A percentile compares a stretch with the other conserved stretches of the same genome.
These are phyloP conservation scores for Babesia bovis DNA, from an alignment of 169 alveolate species.

Conservation along the genomic window DNA sequence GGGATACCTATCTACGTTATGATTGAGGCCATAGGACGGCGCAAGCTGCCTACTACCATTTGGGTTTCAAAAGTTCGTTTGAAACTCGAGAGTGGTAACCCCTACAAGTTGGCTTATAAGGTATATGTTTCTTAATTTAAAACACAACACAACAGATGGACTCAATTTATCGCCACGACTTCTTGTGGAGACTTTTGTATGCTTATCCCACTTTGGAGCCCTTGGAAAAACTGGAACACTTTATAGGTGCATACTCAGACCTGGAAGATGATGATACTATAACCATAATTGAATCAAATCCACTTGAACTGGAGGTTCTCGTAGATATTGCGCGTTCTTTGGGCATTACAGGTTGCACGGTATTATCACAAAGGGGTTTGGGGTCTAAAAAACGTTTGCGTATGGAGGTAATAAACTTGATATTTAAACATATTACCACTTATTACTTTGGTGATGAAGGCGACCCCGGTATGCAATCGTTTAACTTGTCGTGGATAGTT, in stretches of 20 bases:
- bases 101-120: conserved; percentile 20
- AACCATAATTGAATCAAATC: neutral
- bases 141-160: conserved; percentile 8
- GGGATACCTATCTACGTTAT: conserved; percentile 32
- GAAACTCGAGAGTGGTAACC: conserved; percentile 22
- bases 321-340: neutral
- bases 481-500: conserved; percentile 22
- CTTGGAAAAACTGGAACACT: neutral
- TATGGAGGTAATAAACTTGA: conserved; percentile 11
- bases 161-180: conserved; percentile 33
- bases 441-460: conserved; percentile 16
- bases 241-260: neutral
- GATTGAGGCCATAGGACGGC: neutral
- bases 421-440: neutral
- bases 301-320: conserved; percentile 1
- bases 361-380: neutral
- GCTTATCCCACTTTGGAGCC: conserved; percentile 30
- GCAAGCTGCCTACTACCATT: conserved; percentile 6
- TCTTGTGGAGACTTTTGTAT: conserved; percentile 31
- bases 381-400: neutral
- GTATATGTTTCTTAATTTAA: neutral
- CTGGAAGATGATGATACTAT: neutral
- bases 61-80: conserved; percentile 1
- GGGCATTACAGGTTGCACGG: neutral
- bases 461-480: neutral